Percentiles rank a stretch among this genome's conserved stretches.
These are phyloP conservation scores for Tetracentron sinense DNA, from an alignment of 164 flowering plant species.

Conservation along the genomic window DNA sequence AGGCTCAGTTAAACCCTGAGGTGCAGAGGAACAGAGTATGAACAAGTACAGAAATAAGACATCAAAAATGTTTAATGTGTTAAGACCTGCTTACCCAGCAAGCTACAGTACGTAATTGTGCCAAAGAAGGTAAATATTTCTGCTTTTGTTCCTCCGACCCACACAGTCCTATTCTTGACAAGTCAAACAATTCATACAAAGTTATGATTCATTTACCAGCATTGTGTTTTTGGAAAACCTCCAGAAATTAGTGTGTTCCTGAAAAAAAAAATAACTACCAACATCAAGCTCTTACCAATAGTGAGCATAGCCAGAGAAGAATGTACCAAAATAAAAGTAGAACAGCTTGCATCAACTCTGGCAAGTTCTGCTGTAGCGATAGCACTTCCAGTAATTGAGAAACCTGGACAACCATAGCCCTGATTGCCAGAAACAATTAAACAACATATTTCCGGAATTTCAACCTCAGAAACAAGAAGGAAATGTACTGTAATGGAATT, in stretches of 20 bases:
- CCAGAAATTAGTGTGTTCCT: not conserved
- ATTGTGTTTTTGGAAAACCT: not conserved
- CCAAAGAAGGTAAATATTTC: conserved; percentile 84
- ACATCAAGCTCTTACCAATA: conserved; percentile 60
- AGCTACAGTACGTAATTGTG: conserved; percentile 53
- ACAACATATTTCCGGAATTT: not conserved
- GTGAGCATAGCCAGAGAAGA: conserved; percentile 97
- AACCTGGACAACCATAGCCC: conserved; percentile 97
- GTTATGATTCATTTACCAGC: not conserved
- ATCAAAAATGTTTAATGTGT: not conserved
- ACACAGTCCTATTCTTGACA: conserved; percentile 56
- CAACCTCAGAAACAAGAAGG: not conserved
- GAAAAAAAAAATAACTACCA: not conserved
- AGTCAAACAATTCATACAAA: conserved; percentile 3
- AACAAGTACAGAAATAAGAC: not conserved
- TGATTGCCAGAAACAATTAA: conserved; percentile 23
- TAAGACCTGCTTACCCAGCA: conserved; percentile 76
- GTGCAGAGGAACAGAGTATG: too few species aligned
- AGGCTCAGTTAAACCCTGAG: conserved; percentile 86
- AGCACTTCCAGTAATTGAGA: conserved; percentile 77
- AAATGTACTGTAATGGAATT: conserved; percentile 1
- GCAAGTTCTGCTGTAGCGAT: conserved; percentile 74
- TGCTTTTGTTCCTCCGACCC: conserved; percentile 93
- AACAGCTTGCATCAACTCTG: conserved; percentile 97
- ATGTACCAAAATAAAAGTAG: conserved; percentile 88